Percentiles rank a stretch among this genome's conserved stretches.
phyloP scores from a whole-genome alignment of 768 basidiomycete genomes.

The Kwoniella sp. region DNA sequence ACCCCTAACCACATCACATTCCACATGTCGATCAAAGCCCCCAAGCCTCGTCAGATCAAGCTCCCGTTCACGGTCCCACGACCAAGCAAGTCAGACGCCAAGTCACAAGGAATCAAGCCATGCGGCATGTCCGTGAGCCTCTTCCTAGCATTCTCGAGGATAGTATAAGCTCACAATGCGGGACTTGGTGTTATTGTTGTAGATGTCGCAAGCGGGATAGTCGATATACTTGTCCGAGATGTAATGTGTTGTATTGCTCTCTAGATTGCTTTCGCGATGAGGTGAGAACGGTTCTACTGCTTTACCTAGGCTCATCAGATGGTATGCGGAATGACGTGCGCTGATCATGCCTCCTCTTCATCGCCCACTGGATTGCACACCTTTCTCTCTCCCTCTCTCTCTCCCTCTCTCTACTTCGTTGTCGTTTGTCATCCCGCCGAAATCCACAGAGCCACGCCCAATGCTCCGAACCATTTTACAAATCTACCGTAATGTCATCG shows the following conservation, averaged over 20 bases:
- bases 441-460: conserved; percentile 42
- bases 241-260: conserved; percentile 45
- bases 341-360: conserved; percentile 2
- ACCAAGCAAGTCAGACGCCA: conserved; percentile 26
- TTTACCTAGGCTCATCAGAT: too few species aligned
- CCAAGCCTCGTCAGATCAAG: conserved; percentile 42
- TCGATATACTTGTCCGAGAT: conserved; percentile 50
- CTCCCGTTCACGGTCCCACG: conserved; percentile 46
- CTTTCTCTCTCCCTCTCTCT: background rate
- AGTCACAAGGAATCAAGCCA: conserved; percentile 10
- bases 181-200: background rate
- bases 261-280: conserved; percentile 39
- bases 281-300: conserved; percentile 28
- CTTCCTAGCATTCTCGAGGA: background rate
- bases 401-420: background rate
- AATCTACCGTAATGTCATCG: conserved; percentile 36
- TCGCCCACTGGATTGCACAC: background rate
- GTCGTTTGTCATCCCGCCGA: too few species aligned
- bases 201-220: conserved; percentile 48
- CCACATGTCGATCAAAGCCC: conserved; percentile 36
- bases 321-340: too few species aligned
- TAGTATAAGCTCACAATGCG: background rate
- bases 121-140: conserved; percentile 48
- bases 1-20: too few species aligned
- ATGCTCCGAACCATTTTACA: conserved; percentile 51